Evolutionary conservation across 176 grass and related monocot species (phyloP).

Genomic region (Typha latifolia): DNA sequence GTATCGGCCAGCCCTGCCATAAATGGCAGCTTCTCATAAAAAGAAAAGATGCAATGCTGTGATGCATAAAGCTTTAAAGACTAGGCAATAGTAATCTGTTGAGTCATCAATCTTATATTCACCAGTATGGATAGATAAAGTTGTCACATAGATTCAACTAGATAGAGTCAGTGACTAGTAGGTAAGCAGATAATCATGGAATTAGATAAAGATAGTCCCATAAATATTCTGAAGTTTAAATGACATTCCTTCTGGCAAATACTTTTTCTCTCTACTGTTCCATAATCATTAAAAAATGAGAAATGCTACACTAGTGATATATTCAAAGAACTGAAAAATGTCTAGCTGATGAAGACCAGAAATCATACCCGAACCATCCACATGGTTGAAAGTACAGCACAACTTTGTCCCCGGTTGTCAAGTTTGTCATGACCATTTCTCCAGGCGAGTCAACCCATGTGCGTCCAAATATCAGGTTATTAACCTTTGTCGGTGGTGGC

Average conservation of each 20-base stretch:
- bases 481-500: constrained; percentile 68
- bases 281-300: background rate
- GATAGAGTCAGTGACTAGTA: no score
- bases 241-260: background rate
- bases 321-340: constrained; percentile 1
- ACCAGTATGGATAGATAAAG: no score
- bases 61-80: constrained; percentile 1
- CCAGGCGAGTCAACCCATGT: constrained; percentile 81
- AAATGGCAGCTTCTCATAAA: constrained; percentile 5
- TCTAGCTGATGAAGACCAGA: background rate
- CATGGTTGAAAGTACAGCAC: constrained; percentile 86
- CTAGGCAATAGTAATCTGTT: background rate
- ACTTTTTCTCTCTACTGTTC: background rate
- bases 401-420: constrained; percentile 87
- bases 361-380: constrained; percentile 88
- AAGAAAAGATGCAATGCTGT: constrained; percentile 1
- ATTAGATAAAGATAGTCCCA: no score
- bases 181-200: no score
- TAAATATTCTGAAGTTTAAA: no score
- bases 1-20: constrained; percentile 66
- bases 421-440: constrained; percentile 79
- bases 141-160: no score
- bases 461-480: constrained; percentile 95
- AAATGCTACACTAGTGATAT: background rate
- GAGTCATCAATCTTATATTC: background rate